Evolutionary conservation across 495 filamentous ascomycete species (phyloP), one percentile per base, ranked within the genome.

Genomic region (Daldinia childiae): DNA sequence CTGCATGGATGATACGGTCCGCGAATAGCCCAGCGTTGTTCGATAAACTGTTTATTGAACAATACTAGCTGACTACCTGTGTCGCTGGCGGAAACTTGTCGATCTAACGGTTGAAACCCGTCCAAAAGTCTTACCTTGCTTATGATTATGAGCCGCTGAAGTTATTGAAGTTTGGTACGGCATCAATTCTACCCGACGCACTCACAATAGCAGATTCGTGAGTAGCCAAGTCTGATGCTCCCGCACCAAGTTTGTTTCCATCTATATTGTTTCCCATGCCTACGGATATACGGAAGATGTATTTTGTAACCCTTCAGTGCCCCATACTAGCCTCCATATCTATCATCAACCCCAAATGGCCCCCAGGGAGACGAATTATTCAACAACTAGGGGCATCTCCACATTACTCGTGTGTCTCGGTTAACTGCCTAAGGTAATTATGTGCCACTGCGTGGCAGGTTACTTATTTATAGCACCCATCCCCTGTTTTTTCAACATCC

Each of bases 381-480:
- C n/a, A 6, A 32, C 8, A 8, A 45, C 54, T 65, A 62, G 56
- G 62, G 60, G 41, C 50, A 66, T 34, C 30, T 62, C 21, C 62
- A 62, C 39, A 43, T 62, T 62, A 11, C 59, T 65, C 64, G 61
- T 65, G 55, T 57, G 58, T 65, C 64, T 73, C 65, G 70, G 70
- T 64, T 62, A 51, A 26, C 54, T 54, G 3, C 26, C 24, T n/a
- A 30, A 57, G 29, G 30, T 64, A 64, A 65, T 57, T 65, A 32
- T 58, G 65, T 62, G 56, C 59, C 51, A 69, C 61, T 48, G 58
- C 66, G 65, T 48, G 41, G 55, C 54, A 50, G 48, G 64, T 54
- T 60, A 14, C 21, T 54, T 67, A 73, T 72, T 72, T 72, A 72
- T 72, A 68, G 69, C n/a, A 64, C 45, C 50, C 50, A 54, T 30